A percentile compares a stretch with the other conserved stretches of the same genome.
phyloP scores from a whole-genome alignment of 1,284 basidiomycete genomes.

The Nidula niveotomentosa region DNA sequence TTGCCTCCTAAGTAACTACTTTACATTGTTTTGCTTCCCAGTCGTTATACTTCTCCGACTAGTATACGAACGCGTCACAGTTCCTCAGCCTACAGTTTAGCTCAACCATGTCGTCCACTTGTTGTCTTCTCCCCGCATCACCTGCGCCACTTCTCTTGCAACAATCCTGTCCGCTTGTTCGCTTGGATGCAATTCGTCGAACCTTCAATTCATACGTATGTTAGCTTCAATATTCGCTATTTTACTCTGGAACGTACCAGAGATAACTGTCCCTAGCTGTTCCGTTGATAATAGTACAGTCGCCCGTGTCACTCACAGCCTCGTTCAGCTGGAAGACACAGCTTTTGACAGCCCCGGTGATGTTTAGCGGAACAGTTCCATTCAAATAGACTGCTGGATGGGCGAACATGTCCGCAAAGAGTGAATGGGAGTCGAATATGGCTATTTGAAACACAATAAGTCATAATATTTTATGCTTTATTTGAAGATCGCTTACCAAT shows the following conservation, averaged over 20 bases:
- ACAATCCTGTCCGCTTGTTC: slow-evolving; percentile 56
- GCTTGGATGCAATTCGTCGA: slow-evolving; percentile 56
- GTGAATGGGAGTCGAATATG: slow-evolving; percentile 50
- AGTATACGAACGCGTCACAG: neutral
- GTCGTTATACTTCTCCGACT: neutral
- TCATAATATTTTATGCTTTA: neutral
- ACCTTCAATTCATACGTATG: slow-evolving; percentile 29
- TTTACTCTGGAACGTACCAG: slow-evolving; percentile 36
- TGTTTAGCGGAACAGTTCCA: slow-evolving; percentile 56
- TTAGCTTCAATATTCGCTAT: neutral
- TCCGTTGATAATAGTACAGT: slow-evolving; percentile 41
- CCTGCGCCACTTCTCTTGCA: slow-evolving; percentile 45
- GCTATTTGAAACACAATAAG: slow-evolving; percentile 22
- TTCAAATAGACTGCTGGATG: slow-evolving; percentile 52
- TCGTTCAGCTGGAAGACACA: slow-evolving; percentile 44
- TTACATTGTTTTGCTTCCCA: too few species aligned
- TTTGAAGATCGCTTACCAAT: slow-evolving; percentile 20
- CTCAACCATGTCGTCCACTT: slow-evolving; percentile 51
- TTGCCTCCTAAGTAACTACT: too few species aligned
- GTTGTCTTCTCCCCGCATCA: slow-evolving; percentile 38
- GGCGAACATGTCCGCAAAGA: slow-evolving; percentile 54
- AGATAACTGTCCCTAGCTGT: slow-evolving; percentile 50
- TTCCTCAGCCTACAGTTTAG: slow-evolving; percentile 14
- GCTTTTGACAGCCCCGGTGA: slow-evolving; percentile 44
- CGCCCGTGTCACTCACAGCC: slow-evolving; percentile 22